A percentile compares a stretch with the other conserved stretches of the same genome.
phyloP scores from a whole-genome alignment of 345 rosid genomes.

The Camelina laxa region DNA sequence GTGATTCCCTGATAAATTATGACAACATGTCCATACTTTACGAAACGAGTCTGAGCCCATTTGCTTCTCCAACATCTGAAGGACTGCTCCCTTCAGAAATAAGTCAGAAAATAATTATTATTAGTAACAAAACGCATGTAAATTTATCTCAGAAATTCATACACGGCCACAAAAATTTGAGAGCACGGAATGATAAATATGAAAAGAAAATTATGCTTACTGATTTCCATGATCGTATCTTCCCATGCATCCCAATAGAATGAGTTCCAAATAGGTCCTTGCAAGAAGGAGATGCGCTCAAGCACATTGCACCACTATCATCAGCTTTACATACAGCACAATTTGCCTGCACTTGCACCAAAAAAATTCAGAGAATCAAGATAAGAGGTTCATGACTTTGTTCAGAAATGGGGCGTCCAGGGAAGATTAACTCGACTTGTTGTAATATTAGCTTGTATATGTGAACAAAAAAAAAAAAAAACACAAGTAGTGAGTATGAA shows the following conservation, averaged over 20 bases:
- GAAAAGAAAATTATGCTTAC: slow-evolving; percentile 56
- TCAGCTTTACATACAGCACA: slow-evolving; percentile 96
- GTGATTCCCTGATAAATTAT: slow-evolving; percentile 18
- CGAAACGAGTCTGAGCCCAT: slow-evolving; percentile 98
- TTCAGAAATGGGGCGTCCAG: slow-evolving; percentile 17
- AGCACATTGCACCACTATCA: slow-evolving; percentile 80
- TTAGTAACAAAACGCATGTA: slow-evolving; percentile 24
- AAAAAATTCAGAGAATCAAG: slow-evolving; percentile 17
- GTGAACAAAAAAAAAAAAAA: no score
- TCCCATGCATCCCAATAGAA: slow-evolving; percentile 82
- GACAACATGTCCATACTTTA: slow-evolving; percentile 59
- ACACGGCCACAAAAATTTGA: slow-evolving; percentile 22
- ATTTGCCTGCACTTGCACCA: slow-evolving; percentile 67
- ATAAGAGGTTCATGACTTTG: neutral
- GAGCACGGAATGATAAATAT: slow-evolving; percentile 4
- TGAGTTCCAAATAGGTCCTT: slow-evolving; percentile 91
- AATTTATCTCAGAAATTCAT: slow-evolving; percentile 23
- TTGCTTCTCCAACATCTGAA: slow-evolving; percentile 99
- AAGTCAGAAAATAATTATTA: slow-evolving; percentile 32
- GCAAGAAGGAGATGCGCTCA: slow-evolving; percentile 82
- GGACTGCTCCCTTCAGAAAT: slow-evolving; percentile 75
- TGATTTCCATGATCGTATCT: slow-evolving; percentile 95
- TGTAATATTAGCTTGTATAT: no score
- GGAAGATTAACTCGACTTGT: slow-evolving; percentile 15
- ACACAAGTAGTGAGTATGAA: slow-evolving; percentile 40